Evolutionary conservation across 495 filamentous ascomycete genomes (phyloP).

Genomic region (Massariosphaeria phaeospora): DNA sequence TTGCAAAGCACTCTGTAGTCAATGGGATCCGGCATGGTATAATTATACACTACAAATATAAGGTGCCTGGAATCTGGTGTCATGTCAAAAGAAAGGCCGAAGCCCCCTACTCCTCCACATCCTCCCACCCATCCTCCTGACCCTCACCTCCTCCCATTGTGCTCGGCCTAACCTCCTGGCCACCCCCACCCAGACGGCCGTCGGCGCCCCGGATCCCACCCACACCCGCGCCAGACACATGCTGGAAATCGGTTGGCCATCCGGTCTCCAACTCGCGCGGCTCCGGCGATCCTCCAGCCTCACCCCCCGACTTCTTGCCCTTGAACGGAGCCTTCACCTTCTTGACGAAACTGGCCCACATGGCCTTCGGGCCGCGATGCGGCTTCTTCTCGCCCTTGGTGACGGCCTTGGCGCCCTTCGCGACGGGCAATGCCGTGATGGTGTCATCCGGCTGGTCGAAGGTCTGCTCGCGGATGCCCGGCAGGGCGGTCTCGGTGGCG

Average conservation of each 20-base stretch:
- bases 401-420: too few relatives aligned
- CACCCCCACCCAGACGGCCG: too few relatives aligned
- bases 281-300: not conserved
- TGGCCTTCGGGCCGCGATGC: not conserved
- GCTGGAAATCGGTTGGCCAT: not conserved
- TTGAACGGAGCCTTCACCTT: not conserved
- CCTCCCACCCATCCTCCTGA: slow-evolving; percentile 3
- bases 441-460: not conserved
- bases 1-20: too few relatives aligned
- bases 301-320: not conserved
- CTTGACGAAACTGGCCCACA: not conserved
- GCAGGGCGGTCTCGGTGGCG: not conserved
- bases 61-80: too few relatives aligned
- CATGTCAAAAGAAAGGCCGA: too few relatives aligned
- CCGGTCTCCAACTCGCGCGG: not conserved
- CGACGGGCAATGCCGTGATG: slow-evolving; percentile 18
- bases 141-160: not conserved
- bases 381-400: not conserved
- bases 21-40: too few relatives aligned
- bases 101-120: not conserved
- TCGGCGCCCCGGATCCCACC: not conserved
- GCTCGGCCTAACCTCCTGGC: not conserved
- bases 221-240: not conserved
- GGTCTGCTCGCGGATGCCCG: not conserved
- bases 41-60: too few relatives aligned